A percentile compares a stretch with the other conserved stretches of the same genome.
These are phyloP conservation scores for Chlorella variabilis DNA, from an alignment of 163 green algal species.

Conservation along the genomic window DNA sequence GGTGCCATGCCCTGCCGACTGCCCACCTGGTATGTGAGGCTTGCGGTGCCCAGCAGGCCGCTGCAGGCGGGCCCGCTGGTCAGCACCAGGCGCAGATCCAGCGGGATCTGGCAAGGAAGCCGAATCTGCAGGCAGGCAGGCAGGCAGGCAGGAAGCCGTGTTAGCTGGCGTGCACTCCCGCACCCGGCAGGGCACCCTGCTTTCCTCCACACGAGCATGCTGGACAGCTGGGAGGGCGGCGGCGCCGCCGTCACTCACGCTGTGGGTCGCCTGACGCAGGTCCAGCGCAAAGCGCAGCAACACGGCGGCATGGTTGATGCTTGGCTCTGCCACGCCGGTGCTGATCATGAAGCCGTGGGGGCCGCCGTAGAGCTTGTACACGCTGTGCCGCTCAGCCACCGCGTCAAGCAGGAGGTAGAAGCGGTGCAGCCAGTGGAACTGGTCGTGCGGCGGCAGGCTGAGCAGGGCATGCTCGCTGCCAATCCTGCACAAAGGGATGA, in stretches of 20 bases:
- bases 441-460: neutral
- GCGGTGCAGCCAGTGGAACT: constrained; percentile 38
- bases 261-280: constrained; percentile 2
- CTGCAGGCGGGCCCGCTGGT: neutral
- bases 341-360: constrained; percentile 29
- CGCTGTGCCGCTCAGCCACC: constrained; percentile 26
- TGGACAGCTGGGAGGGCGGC: no score
- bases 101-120: constrained; percentile 1
- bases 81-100: constrained; percentile 23
- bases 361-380: constrained; percentile 39
- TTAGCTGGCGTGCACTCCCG: no score
- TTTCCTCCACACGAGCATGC: no score
- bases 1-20: no score
- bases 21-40: constrained; percentile 31
- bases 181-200: no score
- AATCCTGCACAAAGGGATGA: constrained; percentile 9
- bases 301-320: constrained; percentile 22
- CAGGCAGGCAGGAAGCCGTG: neutral
- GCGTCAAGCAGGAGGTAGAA: constrained; percentile 35
- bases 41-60: constrained; percentile 32
- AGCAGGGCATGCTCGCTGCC: constrained; percentile 10
- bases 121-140: constrained; percentile 12
- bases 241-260: neutral
- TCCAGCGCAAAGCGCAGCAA: constrained; percentile 26
- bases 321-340: constrained; percentile 17